Percentiles rank a stretch among this genome's conserved stretches.
These are phyloP conservation scores for Brettanomyces custersianus DNA, from an alignment of 805 yeast species.

Conservation along the genomic window DNA sequence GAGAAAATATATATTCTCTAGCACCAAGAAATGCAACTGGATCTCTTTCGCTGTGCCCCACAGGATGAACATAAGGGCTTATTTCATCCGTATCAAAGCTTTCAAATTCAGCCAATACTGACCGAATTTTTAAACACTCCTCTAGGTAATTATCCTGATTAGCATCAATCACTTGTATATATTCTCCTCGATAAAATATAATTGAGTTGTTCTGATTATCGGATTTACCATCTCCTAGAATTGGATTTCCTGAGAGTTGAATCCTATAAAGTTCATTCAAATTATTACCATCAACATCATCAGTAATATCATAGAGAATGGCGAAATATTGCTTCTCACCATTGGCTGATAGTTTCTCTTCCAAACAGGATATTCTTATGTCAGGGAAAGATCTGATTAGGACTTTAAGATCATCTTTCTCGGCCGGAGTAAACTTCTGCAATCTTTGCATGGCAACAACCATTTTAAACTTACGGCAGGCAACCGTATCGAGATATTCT, in stretches of 20 bases:
- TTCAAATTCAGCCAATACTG: conserved; percentile 86
- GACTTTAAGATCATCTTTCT: conserved; percentile 57
- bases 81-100: conserved; percentile 34
- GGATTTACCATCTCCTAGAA: conserved; percentile 92
- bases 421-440: conserved; percentile 54
- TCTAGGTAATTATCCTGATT: conserved; percentile 94
- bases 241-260: conserved; percentile 87
- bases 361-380: conserved; percentile 45
- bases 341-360: conserved; percentile 35
- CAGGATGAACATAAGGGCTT: conserved; percentile 26
- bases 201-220: conserved; percentile 89
- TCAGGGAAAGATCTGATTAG: conserved; percentile 69
- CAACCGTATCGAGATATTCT: conserved; percentile 64
- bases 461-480: conserved; percentile 70
- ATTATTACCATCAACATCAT: conserved; percentile 42
- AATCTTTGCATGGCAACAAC: conserved; percentile 84
- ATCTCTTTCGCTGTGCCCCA: conserved; percentile 36
- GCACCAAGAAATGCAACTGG: conserved; percentile 95
- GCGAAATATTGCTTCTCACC: conserved; percentile 43
- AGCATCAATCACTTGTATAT: conserved; percentile 90
- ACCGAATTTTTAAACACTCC: conserved; percentile 85
- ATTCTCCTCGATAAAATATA: conserved; percentile 87
- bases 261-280: conserved; percentile 45
- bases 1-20: conserved; percentile 89
- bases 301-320: conserved; percentile 53